phyloP scores from a whole-genome alignment of 192 early-diverging fungal genomes.

The Funneliformis mosseae region DNA sequence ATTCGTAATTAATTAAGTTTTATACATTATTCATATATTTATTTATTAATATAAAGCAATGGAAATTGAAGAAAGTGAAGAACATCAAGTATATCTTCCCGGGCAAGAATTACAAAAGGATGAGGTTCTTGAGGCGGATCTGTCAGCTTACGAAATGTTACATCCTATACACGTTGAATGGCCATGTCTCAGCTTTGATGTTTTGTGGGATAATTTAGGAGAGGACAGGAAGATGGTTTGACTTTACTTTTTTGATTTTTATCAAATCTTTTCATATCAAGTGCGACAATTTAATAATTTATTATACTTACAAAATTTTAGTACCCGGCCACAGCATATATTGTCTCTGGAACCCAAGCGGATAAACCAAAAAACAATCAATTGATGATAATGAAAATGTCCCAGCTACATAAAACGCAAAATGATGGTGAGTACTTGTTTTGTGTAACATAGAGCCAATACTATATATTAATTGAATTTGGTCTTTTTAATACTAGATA shows the following conservation, averaged over 20 bases:
- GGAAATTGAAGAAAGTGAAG: constrained; percentile 60
- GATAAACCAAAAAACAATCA: constrained; percentile 84
- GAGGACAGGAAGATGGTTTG: constrained; percentile 59
- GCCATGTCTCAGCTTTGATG: constrained; percentile 97
- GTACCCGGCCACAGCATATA: constrained; percentile 91
- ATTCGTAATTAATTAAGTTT: not conserved
- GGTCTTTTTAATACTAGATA: constrained; percentile 15
- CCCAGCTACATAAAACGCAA: constrained; percentile 87
- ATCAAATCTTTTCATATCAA: not conserved
- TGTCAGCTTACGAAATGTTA: constrained; percentile 95
- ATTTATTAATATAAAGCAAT: constrained; percentile 36
- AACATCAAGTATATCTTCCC: constrained; percentile 80
- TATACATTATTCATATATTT: not conserved
- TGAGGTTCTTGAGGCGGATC: constrained; percentile 93
- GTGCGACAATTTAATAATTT: not conserved
- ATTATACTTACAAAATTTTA: constrained; percentile 28
- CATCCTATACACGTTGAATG: constrained; percentile 90
- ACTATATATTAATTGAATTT: not conserved
- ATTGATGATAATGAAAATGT: constrained; percentile 94
- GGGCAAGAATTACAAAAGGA: constrained; percentile 84
- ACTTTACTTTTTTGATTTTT: not conserved
- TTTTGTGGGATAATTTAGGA: constrained; percentile 87
- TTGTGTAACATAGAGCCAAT: constrained; percentile 2
- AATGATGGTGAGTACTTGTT: constrained; percentile 61
- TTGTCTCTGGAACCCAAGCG: constrained; percentile 94